These are phyloP conservation scores for Leucocoprinus sp. DNA, from an alignment of 768 basidiomycete species.

Conservation along the genomic window DNA sequence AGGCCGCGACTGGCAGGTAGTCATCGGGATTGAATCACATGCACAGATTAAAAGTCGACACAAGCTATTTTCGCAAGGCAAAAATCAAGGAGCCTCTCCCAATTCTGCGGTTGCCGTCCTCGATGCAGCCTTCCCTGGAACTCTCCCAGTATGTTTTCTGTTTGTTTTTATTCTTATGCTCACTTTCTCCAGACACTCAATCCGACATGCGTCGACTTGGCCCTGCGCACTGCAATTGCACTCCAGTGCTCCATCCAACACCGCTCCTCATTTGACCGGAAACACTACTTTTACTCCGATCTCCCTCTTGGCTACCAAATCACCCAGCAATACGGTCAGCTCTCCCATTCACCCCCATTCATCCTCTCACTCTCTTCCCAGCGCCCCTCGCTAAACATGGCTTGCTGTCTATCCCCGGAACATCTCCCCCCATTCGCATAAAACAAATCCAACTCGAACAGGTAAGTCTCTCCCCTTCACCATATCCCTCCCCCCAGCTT, in stretches of 20 bases:
- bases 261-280: conserved; percentile 85
- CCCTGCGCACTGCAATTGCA: conserved; percentile 74
- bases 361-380: conserved; percentile 21
- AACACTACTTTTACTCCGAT: conserved; percentile 98
- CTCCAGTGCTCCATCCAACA: conserved; percentile 56
- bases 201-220: conserved; percentile 66
- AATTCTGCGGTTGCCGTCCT: conserved; percentile 71
- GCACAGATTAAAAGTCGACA: conserved; percentile 82
- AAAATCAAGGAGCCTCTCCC: too few species aligned
- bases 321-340: conserved; percentile 83
- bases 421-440: conserved; percentile 41
- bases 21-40: conserved; percentile 94
- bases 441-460: conserved; percentile 96
- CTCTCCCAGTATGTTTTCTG: conserved; percentile 63
- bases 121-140: conserved; percentile 91
- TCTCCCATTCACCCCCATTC: not conserved
- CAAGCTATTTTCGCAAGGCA: conserved; percentile 90
- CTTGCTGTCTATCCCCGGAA: conserved; percentile 27
- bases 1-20: conserved; percentile 87
- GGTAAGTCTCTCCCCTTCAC: conserved; percentile 32
- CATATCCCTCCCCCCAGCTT: not conserved
- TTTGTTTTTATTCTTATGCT: not conserved
- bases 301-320: conserved; percentile 95
- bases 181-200: conserved; percentile 42
- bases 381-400: conserved; percentile 77